Conservation (phyloP, 2,329 filamentous ascomycete species). For the Hirsutella thompsonii region DNA sequence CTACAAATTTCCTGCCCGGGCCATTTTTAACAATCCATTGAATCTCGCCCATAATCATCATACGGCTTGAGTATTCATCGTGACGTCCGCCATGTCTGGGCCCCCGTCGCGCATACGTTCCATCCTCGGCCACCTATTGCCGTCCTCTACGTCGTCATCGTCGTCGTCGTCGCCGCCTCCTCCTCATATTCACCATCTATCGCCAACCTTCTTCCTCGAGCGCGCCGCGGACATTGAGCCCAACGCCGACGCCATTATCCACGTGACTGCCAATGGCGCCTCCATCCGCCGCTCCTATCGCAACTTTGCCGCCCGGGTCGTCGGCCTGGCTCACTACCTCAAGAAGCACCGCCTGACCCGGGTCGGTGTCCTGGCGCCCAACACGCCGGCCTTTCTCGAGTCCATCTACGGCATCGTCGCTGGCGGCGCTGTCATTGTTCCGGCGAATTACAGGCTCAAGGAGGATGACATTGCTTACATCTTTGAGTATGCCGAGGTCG, state of each 20-base stretch:
- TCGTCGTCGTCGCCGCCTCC: slow-evolving; percentile 28
- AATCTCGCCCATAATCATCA: neutral
- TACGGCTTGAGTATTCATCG: neutral
- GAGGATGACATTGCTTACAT: slow-evolving; percentile 83
- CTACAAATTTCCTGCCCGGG: no score
- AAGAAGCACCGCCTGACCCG: slow-evolving; percentile 59
- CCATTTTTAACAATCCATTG: neutral
- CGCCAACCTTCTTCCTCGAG: slow-evolving; percentile 76
- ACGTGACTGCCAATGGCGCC: slow-evolving; percentile 66
- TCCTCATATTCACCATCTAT: slow-evolving; percentile 62
- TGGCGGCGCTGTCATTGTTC: slow-evolving; percentile 66
- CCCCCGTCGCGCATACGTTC: slow-evolving; percentile 47
- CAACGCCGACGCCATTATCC: slow-evolving; percentile 70
- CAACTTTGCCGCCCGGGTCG: slow-evolving; percentile 72
- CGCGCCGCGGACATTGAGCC: slow-evolving; percentile 83
- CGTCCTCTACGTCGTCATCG: no score
- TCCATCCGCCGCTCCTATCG: slow-evolving; percentile 65
- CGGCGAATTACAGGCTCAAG: slow-evolving; percentile 53
- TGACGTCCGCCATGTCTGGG: slow-evolving; percentile 44
- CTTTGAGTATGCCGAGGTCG: slow-evolving; percentile 75
- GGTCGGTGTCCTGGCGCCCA: slow-evolving; percentile 78
- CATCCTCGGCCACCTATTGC: slow-evolving; percentile 38
- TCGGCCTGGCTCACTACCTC: slow-evolving; percentile 80
- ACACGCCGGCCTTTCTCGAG: slow-evolving; percentile 91
- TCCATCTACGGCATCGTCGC: slow-evolving; percentile 78